Conservation (phyloP, 2,329 filamentous ascomycete genomes). For the Colletotrichum lupini region DNA sequence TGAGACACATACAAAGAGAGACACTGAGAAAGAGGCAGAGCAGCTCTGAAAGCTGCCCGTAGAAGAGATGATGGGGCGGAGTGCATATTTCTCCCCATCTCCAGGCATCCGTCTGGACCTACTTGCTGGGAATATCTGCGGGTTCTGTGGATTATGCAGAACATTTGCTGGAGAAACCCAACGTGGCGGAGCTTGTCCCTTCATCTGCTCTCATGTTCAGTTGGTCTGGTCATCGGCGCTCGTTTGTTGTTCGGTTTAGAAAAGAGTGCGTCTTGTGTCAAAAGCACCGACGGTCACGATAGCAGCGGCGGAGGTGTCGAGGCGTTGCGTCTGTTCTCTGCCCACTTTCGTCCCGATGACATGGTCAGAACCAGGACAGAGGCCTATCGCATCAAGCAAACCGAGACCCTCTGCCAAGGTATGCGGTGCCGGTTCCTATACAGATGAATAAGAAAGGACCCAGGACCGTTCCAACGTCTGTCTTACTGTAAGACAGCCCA, state of each 20-base stretch:
- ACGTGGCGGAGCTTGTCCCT: slow-evolving; percentile 27
- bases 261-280: slow-evolving; percentile 28
- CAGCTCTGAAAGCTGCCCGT: slow-evolving; percentile 18
- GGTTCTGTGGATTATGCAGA: not conserved
- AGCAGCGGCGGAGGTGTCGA: slow-evolving; percentile 25
- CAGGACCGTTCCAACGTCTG: not conserved
- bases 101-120: slow-evolving; percentile 25
- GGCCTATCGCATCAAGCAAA: not conserved
- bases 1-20: not conserved
- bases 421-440: not conserved
- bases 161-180: slow-evolving; percentile 13
- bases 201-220: slow-evolving; percentile 25
- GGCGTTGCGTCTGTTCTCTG: slow-evolving; percentile 29
- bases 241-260: slow-evolving; percentile 28
- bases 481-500: not conserved
- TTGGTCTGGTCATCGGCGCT: slow-evolving; percentile 34
- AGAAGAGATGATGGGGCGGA: slow-evolving; percentile 33
- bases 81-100: slow-evolving; percentile 4
- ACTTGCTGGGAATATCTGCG: slow-evolving; percentile 4
- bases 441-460: not conserved
- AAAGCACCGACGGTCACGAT: slow-evolving; percentile 21
- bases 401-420: not conserved
- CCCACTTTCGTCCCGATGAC: slow-evolving; percentile 2
- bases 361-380: not conserved
- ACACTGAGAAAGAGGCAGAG: not conserved